phyloP scores from a whole-genome alignment of 2,329 filamentous ascomycete species.

The Aspergillus sp. region DNA sequence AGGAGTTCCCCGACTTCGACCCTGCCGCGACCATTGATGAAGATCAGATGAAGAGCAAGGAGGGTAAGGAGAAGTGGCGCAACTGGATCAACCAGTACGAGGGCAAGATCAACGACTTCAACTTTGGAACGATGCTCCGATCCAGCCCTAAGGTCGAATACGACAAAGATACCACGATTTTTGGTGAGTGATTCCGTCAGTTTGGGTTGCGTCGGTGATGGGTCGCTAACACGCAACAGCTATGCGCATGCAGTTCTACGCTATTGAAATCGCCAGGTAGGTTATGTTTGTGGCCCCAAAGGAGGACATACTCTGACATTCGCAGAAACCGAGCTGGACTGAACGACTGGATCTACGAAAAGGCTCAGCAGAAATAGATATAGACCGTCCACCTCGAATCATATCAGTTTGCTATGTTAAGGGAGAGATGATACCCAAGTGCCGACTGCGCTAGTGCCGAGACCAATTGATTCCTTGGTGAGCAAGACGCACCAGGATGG shows the following conservation, averaged over 20 bases:
- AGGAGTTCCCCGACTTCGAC: slow-evolving; percentile 91
- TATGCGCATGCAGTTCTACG: slow-evolving; percentile 81
- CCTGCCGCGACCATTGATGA: slow-evolving; percentile 77
- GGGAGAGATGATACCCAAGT: not conserved
- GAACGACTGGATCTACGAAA: slow-evolving; percentile 97
- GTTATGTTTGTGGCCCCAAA: slow-evolving; percentile 15
- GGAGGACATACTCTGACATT: slow-evolving; percentile 10
- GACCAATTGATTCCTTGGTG: not conserved
- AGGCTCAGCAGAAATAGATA: slow-evolving; percentile 50
- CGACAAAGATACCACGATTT: slow-evolving; percentile 84
- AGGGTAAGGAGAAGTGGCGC: slow-evolving; percentile 90
- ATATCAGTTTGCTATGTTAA: not conserved
- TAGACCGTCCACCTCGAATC: slow-evolving; percentile 10
- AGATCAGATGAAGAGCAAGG: slow-evolving; percentile 96
- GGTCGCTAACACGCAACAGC: slow-evolving; percentile 34
- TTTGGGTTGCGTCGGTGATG: not conserved
- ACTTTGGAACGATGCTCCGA: slow-evolving; percentile 93
- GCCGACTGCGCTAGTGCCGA: not conserved
- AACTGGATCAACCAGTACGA: slow-evolving; percentile 93
- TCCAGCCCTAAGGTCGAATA: slow-evolving; percentile 78
- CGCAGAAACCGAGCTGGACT: slow-evolving; percentile 75
- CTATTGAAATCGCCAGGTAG: slow-evolving; percentile 69
- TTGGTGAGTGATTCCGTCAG: slow-evolving; percentile 58
- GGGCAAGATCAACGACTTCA: slow-evolving; percentile 94
- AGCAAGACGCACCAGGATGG: not conserved